Conservation (phyloP, 1,284 basidiomycete genomes). For the Uromyces viciae-fabae region DNA sequence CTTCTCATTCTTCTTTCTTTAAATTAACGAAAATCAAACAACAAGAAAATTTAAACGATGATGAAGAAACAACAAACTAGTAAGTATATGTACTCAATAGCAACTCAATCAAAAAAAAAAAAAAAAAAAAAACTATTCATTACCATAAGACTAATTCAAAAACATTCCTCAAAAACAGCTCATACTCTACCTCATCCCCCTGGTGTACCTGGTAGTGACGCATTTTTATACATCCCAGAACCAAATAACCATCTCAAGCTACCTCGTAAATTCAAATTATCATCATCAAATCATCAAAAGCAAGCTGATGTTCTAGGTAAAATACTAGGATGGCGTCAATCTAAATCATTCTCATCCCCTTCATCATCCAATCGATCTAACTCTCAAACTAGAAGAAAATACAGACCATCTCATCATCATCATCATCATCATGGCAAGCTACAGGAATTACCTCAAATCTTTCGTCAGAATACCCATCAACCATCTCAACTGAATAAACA, state of each 20-base stretch:
- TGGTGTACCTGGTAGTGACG: not conserved
- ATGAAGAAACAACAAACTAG: no score
- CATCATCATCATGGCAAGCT: conserved; percentile 2
- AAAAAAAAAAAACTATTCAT: no score
- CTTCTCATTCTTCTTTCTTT: no score
- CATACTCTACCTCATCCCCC: not conserved
- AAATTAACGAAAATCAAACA: no score
- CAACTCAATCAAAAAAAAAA: no score
- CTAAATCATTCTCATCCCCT: not conserved
- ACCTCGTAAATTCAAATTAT: not conserved
- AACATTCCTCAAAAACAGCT: not conserved
- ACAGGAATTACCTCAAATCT: conserved; percentile 15
- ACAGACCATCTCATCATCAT: not conserved
- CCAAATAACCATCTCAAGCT: not conserved
- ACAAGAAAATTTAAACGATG: no score
- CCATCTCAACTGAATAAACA: no score
- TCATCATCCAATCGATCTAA: not conserved
- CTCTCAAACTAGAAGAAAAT: not conserved
- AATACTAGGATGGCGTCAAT: conserved; percentile 50
- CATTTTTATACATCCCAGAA: conserved; percentile 12
- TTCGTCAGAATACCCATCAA: conserved; percentile 17
- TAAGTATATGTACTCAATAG: no score
- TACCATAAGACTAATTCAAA: no score
- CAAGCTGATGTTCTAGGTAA: conserved; percentile 50
- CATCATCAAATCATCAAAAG: not conserved